Evolutionary conservation across 352 stramenopile genomes (phyloP).

Genomic region (Globisporangium okanoganense): DNA sequence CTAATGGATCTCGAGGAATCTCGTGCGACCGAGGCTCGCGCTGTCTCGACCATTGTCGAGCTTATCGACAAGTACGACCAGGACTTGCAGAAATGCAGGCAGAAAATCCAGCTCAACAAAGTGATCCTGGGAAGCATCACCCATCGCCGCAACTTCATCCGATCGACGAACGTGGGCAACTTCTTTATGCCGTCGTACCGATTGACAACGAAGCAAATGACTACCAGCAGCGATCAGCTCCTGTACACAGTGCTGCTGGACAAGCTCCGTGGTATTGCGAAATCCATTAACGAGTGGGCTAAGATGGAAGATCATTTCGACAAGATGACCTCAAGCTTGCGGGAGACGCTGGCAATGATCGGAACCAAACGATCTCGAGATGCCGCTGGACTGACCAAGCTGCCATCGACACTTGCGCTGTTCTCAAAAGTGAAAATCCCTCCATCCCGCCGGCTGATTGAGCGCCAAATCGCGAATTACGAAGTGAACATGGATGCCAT

Average conservation of each 20-base stretch:
- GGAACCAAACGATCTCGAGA: slow-evolving; percentile 38
- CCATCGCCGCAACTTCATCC: slow-evolving; percentile 62
- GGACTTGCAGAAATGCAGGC: slow-evolving; percentile 47
- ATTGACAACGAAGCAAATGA: slow-evolving; percentile 62
- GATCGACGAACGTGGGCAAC: slow-evolving; percentile 54
- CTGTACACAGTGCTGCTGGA: slow-evolving; percentile 70
- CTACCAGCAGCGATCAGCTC: slow-evolving; percentile 63
- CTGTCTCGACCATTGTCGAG: slow-evolving; percentile 47
- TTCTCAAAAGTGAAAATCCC: slow-evolving; percentile 61
- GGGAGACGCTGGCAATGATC: slow-evolving; percentile 44
- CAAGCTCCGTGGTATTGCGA: slow-evolving; percentile 54
- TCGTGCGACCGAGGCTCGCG: slow-evolving; percentile 30
- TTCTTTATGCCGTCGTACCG: slow-evolving; percentile 69
- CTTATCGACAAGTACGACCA: slow-evolving; percentile 52
- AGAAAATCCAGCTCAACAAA: slow-evolving; percentile 52
- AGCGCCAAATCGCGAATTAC: slow-evolving; percentile 71
- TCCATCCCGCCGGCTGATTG: slow-evolving; percentile 57
- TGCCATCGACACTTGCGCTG: slow-evolving; percentile 33
- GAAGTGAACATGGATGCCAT: slow-evolving; percentile 49
- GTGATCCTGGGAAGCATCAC: slow-evolving; percentile 61
- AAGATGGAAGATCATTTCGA: slow-evolving; percentile 72
- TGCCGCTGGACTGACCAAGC: slow-evolving; percentile 14
- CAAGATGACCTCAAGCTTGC: slow-evolving; percentile 51
- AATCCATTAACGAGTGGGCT: slow-evolving; percentile 66
- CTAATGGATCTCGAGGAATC: slow-evolving; percentile 61